Percentiles rank a stretch among this genome's conserved stretches.
Conservation (phyloP, 1,284 basidiomycete species). For the Sanghuangporus baumii region DNA sequence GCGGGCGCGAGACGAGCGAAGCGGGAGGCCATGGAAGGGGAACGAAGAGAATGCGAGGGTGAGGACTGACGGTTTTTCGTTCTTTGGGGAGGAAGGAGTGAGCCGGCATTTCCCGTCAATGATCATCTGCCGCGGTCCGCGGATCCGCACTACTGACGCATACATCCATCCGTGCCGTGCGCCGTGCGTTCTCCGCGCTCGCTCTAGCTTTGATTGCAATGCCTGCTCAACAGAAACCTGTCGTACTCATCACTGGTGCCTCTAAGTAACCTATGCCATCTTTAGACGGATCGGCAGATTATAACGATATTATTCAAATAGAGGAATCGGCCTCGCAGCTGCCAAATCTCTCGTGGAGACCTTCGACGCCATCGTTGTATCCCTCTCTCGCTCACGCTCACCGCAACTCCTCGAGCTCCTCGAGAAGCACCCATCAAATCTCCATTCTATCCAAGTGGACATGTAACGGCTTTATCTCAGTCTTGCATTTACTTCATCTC, state of each 20-base stretch:
- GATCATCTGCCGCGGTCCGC: background rate
- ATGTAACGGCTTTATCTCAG: constrained; percentile 43
- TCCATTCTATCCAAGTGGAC: constrained; percentile 64
- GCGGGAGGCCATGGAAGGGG: constrained; percentile 54
- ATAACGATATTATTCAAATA: constrained; percentile 24
- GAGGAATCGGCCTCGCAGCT: constrained; percentile 81
- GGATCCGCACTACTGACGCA: background rate
- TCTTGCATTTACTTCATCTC: constrained; percentile 15
- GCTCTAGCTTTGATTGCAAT: background rate
- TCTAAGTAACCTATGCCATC: constrained; percentile 48
- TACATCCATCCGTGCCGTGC: background rate
- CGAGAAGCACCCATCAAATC: constrained; percentile 35
- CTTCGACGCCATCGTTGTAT: constrained; percentile 62
- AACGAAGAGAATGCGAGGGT: constrained; percentile 18
- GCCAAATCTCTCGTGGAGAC: constrained; percentile 55
- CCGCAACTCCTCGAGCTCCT: constrained; percentile 56
- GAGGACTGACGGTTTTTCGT: background rate
- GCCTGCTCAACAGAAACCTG: constrained; percentile 27
- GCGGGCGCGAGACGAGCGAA: constrained; percentile 60
- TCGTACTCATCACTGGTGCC: constrained; percentile 70
- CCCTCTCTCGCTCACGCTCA: constrained; percentile 66
- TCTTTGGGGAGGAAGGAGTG: background rate
- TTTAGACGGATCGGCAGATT: constrained; percentile 10
- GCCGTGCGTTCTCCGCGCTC: background rate
- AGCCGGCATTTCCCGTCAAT: background rate